Evolutionary conservation across 2,329 filamentous ascomycete genomes (phyloP).

Genomic region (Trichoderma simmonsii): DNA sequence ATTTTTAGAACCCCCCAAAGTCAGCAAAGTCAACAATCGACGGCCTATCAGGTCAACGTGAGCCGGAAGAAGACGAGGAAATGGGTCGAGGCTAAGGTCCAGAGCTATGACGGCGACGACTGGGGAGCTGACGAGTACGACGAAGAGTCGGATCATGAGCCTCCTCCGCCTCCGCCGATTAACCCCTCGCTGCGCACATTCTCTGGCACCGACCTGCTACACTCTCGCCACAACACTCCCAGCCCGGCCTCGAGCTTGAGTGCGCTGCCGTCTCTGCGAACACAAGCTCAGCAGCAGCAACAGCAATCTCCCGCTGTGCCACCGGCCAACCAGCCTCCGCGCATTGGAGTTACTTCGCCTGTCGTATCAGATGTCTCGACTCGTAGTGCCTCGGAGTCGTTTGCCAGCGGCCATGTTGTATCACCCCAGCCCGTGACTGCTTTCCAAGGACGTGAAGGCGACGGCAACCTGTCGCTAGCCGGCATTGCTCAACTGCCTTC

Average conservation of each 20-base stretch:
- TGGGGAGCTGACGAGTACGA: constrained; percentile 77
- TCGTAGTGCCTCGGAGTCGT: constrained; percentile 9
- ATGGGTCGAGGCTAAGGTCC: constrained; percentile 87
- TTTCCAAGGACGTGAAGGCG: not conserved
- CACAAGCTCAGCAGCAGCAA: not conserved
- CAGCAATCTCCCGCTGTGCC: constrained; percentile 5
- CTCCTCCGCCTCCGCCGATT: constrained; percentile 21
- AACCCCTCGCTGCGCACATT: constrained; percentile 13
- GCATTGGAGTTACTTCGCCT: constrained; percentile 6
- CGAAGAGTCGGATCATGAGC: constrained; percentile 38
- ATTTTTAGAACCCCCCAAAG: constrained; percentile 30
- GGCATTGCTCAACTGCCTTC: constrained; percentile 3
- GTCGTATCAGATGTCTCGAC: constrained; percentile 13
- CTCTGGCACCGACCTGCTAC: constrained; percentile 15
- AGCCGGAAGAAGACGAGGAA: constrained; percentile 88
- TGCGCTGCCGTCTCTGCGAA: constrained; percentile 7
- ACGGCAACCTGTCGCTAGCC: constrained; percentile 9
- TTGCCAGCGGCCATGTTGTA: not conserved
- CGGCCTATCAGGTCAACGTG: constrained; percentile 74
- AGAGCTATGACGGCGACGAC: constrained; percentile 88
- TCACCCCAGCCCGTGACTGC: constrained; percentile 14
- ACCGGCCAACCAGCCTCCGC: not conserved
- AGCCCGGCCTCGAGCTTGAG: constrained; percentile 8
- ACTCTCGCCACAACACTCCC: constrained; percentile 8
- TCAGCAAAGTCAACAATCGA: constrained; percentile 24